phyloP scores from a whole-genome alignment of 441 rosid species.

The Rhodomyrtus psidioides region DNA sequence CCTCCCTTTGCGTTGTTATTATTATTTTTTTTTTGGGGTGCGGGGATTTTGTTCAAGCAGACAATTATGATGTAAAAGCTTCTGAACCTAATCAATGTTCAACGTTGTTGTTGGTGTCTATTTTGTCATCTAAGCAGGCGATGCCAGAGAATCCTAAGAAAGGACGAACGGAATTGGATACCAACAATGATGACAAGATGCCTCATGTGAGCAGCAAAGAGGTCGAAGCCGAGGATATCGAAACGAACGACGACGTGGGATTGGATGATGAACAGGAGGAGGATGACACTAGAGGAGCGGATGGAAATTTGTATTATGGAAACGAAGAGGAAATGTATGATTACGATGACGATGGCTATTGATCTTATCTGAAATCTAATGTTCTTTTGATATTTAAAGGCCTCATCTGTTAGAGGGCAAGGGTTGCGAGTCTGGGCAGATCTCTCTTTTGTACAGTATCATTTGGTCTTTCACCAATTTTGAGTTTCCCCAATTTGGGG shows the following conservation, averaged over 20 bases:
- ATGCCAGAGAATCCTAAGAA: constrained; percentile 24
- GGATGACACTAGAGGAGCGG: constrained; percentile 7
- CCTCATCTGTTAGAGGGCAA: neutral
- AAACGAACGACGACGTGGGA: neutral
- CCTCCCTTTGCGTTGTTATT: neutral
- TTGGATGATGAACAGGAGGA: constrained; percentile 1
- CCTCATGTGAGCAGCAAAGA: constrained; percentile 5
- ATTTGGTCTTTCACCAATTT: neutral
- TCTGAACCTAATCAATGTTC: neutral
- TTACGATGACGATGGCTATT: constrained; percentile 16
- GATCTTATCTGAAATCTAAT: neutral
- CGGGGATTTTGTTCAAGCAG: neutral
- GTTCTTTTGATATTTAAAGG: neutral
- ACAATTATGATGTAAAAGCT: neutral
- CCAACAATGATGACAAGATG: constrained; percentile 12
- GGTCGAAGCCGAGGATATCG: neutral
- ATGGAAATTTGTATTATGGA: constrained; percentile 4
- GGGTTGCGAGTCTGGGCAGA: neutral
- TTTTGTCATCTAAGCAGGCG: constrained; percentile 14
- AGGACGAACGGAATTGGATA: constrained; percentile 12
- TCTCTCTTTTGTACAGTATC: neutral
- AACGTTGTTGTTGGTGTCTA: neutral
- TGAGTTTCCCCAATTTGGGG: neutral
- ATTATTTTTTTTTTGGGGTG: neutral
- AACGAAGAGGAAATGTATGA: constrained; percentile 12